These are phyloP conservation scores for Fusarium agapanthi DNA, from an alignment of 2,329 filamentous ascomycete genomes.

Conservation along the genomic window DNA sequence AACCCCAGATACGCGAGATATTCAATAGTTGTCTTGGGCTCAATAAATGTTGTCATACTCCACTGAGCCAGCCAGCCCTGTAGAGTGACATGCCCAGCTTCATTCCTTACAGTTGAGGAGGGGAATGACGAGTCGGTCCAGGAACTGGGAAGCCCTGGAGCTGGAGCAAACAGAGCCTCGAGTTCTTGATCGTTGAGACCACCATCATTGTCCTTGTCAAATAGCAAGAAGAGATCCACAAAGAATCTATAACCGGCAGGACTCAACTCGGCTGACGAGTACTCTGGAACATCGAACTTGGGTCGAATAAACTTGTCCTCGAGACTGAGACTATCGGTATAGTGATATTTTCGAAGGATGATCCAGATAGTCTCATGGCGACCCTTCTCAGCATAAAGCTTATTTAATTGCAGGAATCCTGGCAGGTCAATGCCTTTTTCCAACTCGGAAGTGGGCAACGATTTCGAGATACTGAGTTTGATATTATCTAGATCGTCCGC, in stretches of 20 bases:
- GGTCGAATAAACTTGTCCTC: slow-evolving; percentile 92
- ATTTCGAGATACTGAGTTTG: slow-evolving; percentile 83
- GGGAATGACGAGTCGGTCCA: slow-evolving; percentile 93
- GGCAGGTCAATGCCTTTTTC: slow-evolving; percentile 79
- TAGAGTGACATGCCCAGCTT: slow-evolving; percentile 92
- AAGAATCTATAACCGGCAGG: slow-evolving; percentile 97
- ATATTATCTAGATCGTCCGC: slow-evolving; percentile 88
- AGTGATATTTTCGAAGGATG: slow-evolving; percentile 92
- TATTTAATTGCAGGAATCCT: slow-evolving; percentile 91
- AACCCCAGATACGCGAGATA: slow-evolving; percentile 97
- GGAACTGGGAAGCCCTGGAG: slow-evolving; percentile 84
- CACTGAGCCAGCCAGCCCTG: slow-evolving; percentile 99
- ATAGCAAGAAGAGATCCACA: slow-evolving; percentile 92
- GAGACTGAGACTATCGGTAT: slow-evolving; percentile 92
- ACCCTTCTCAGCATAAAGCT: slow-evolving; percentile 95
- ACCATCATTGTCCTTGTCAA: slow-evolving; percentile 97
- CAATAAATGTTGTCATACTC: slow-evolving; percentile 99
- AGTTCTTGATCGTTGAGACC: slow-evolving; percentile 89
- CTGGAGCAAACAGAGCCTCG: slow-evolving; percentile 87
- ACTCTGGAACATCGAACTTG: slow-evolving; percentile 92
- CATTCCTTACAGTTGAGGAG: slow-evolving; percentile 92
- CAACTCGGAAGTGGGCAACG: slow-evolving; percentile 68
- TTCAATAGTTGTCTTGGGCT: slow-evolving; percentile 92
- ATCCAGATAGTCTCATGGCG: slow-evolving; percentile 99
- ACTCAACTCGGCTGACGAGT: slow-evolving; percentile 91